These are phyloP conservation scores for Hypericum perforatum DNA, from an alignment of 345 rosid species.

Conservation along the genomic window DNA sequence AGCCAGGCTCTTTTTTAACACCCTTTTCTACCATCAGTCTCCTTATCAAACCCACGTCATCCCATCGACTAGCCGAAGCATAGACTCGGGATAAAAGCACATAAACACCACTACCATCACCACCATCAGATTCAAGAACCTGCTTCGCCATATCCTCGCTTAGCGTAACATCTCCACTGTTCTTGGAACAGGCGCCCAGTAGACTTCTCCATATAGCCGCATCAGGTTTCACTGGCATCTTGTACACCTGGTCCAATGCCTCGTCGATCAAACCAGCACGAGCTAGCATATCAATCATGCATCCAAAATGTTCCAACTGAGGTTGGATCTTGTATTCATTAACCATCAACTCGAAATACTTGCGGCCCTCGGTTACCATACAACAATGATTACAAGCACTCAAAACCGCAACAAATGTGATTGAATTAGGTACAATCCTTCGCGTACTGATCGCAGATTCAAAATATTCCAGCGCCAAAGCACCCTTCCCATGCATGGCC, in stretches of 20 bases:
- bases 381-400: constrained; percentile 67
- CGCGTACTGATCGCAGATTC: constrained; percentile 27
- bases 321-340: constrained; percentile 46
- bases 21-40: constrained; percentile 64
- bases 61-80: constrained; percentile 68
- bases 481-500: constrained; percentile 62
- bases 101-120: constrained; percentile 44
- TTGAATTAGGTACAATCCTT: constrained; percentile 39
- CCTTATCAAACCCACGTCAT: constrained; percentile 58
- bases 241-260: constrained; percentile 49
- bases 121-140: constrained; percentile 36
- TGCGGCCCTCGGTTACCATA: constrained; percentile 47
- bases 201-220: constrained; percentile 79
- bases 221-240: constrained; percentile 72
- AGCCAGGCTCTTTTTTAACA: constrained; percentile 67
- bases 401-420: constrained; percentile 56
- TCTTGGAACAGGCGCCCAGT: constrained; percentile 70
- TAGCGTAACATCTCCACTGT: constrained; percentile 41
- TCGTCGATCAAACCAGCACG: constrained; percentile 62
- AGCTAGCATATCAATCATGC: constrained; percentile 62
- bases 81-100: constrained; percentile 67
- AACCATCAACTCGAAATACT: constrained; percentile 55
- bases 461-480: constrained; percentile 41
- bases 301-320: constrained; percentile 69
- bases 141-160: constrained; percentile 59